Base-by-base conservation (phyloP, 2,329 filamentous ascomycete genomes). In the Capronia americana region DNA sequence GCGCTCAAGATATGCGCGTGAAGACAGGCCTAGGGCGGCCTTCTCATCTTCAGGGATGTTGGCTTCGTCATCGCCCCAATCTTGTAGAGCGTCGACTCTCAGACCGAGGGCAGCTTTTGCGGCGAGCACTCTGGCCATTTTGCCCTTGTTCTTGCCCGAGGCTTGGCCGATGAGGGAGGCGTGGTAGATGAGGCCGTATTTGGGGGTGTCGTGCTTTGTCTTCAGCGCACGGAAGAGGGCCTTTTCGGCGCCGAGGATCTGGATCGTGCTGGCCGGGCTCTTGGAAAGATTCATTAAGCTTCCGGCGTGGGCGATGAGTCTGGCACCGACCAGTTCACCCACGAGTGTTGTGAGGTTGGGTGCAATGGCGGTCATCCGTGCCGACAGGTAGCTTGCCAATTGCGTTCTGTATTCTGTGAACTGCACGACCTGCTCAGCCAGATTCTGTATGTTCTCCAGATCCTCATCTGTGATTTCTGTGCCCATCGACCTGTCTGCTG, bases 141-240 rank as follows among this genome's bases (percentile, higher is more conserved):
- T 99, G 75, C 95, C 95, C 89, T 99, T 99, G 85, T 98, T 98
- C 84, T 92, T 94, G 75, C 95, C 95, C 23, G 92, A 96, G 32
- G 95, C 95, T 83, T 99, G 95, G 53, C 95, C 96, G 71, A 99
- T 96, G 54, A 99, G 87, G 30, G 92, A 95, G 57, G 92, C 91
- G 80, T 96, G 91, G 82, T 95, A 96, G 78, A 96, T 92, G 71
- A 96, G 86, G 86, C 95, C 95, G 76, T 98, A 99, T 82, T 98
- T 99, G 77, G 95, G 95, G 46, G 95, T 99, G 77, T 97, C 93
- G 80, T 98, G 94, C 86, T 99, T 98, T 57, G 95, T 99, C 88
- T 99, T 99, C 70, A 99, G 86, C 23, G 95, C 95, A 76, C 95
- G 90, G 90, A 99, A 99, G 53, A 99, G 88, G 7, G 95, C 95